Evolutionary conservation across 1,139 yeast genomes (phyloP), one percentile per base, ranked within the genome.

Genomic region (Diutina ranongensis): DNA sequence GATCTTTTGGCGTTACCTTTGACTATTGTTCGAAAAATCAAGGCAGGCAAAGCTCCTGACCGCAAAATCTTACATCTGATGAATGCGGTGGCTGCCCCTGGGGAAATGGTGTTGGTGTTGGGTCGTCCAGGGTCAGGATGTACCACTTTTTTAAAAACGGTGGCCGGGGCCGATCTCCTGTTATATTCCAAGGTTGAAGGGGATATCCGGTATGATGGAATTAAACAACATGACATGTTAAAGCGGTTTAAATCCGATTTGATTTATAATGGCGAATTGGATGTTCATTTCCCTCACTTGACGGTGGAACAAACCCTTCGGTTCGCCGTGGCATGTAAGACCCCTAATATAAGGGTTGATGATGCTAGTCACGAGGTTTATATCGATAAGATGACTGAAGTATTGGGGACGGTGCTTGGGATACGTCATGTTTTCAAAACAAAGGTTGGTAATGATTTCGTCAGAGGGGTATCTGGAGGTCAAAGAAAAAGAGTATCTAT

Each of bases 381-480:
- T 57, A 68, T 73, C 45, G 63, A 71, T 45, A 63, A 66, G 48
- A 59, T 71, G 61, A 65, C 72, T 54, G 76, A 75, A 51, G 59
- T 76, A 49, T 66, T 75, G 62, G 71, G 73, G 49, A 74, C 82
- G 3, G 61, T 61, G 8, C 77, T 78, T 55, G 85, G 85, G 49
- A 64, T 78, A 47, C 64, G 74, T 44, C 82, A 76, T 55, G 71
- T 81, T 2, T 65, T 65, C 54, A 63, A 68, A 47, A 76, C 82
- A 35, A 72, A 72, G 50, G 82, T 77, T 47, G 83, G 83, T 54
- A 74, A 76, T 54, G 82, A 77, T 59, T 73, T 66, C 50, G 74
- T 77, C 27, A 69, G 80, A 54, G 83, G 83, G 60, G 79, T 77
- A 27, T 76, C 82, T 46, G 83, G 83, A 54, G 83, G 83, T 61